Evolutionary conservation across 164 flowering plant genomes (phyloP), one percentile per base, ranked within the genome.

Genomic region (Cinnamomum chago): DNA sequence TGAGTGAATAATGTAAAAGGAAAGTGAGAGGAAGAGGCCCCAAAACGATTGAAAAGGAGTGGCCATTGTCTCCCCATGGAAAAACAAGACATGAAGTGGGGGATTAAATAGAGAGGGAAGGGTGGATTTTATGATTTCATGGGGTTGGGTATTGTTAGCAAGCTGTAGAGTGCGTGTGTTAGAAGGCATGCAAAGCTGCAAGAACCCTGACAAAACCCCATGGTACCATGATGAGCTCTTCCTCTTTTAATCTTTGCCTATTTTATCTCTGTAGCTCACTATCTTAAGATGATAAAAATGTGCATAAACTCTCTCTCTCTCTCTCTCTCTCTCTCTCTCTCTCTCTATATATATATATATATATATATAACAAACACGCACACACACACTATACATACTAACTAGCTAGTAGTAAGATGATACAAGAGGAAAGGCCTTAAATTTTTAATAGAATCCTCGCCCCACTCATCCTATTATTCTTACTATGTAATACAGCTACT

Each of bases 11-110:
- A 69, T 78, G 80, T 24, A 79, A 74, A 84, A 76, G 22, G 85
- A 81, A 71, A 86, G 75, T 35, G 77, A 75, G 79, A 90, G 69
- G 60, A 78, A 76, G 55, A 85, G 77, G 82, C 83, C 85, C 87
- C 88, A 81, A 73, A 79, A 76, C 35, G 72, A 78, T 5, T 51
- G 78, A 66, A 79, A 73, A 75, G 51, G 72, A 73, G 72, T 77
- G 67, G 79, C 73, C 88, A 87, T 85, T 79, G 80, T 84, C 71
- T 77, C 81, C 74, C 47, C 58, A n/a, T 65, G 60, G 72, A 75
- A 80, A 50, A 73, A 77, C 62, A 70, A 70, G 25, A 72, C 25
- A 50, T 50, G 72, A 70, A 17, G 60, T 70, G 12, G 33, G n/a
- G 74, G 82, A 47, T 78, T 82, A 81, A 78, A 83, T 82, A 80